These are phyloP conservation scores for Xylaria multiplex DNA, from an alignment of 2,329 filamentous ascomycete genomes.

Conservation along the genomic window DNA sequence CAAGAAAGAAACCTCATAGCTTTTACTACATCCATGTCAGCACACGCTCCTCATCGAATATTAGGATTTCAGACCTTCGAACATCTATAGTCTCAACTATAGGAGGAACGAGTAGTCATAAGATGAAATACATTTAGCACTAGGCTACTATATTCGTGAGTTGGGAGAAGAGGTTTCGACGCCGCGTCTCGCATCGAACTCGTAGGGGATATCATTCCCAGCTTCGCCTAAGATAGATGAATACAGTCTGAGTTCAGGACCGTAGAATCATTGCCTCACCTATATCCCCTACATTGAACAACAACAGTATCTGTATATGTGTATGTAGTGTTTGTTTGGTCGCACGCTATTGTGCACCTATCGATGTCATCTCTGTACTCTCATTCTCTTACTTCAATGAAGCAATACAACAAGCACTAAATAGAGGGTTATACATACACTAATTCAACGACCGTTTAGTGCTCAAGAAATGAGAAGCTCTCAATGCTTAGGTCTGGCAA, in stretches of 20 bases:
- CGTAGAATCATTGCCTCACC: not conserved
- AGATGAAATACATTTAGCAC: constrained; percentile 6
- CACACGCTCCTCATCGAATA: not conserved
- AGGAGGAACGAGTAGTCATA: not conserved
- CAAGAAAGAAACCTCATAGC: not conserved
- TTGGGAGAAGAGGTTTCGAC: not conserved
- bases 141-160: not conserved
- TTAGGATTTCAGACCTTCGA: not conserved
- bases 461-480: too few species aligned
- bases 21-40: not conserved
- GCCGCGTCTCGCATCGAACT: not conserved
- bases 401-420: not conserved
- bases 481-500: too few species aligned
- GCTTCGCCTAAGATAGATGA: too few species aligned
- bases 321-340: not conserved
- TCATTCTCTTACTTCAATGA: not conserved
- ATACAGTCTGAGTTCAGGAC: not conserved
- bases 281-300: not conserved
- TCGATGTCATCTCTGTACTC: not conserved
- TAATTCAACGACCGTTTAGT: too few species aligned
- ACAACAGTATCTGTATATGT: not conserved
- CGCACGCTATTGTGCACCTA: not conserved
- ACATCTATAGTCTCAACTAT: not conserved
- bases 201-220: too few species aligned
- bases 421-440: too few species aligned